Evolutionary conservation across 805 yeast genomes (phyloP), one percentile per base, ranked within the genome.

Genomic region (Debaryomyces maramus): DNA sequence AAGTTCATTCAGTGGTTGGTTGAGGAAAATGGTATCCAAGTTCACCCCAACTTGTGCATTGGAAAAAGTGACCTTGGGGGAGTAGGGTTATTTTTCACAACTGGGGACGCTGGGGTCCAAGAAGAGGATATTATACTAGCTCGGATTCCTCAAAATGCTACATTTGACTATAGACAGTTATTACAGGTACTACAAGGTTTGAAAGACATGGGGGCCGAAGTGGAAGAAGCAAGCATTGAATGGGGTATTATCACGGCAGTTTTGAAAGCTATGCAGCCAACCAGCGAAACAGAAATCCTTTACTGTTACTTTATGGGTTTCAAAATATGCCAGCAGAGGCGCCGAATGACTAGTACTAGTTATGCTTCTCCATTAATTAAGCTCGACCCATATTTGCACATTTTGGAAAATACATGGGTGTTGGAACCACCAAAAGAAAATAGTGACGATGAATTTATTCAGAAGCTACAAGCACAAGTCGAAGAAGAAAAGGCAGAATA

Each of bases 61-160:
- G 52, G 44, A 15, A 10, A 36, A 13, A 57, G 65, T 36, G 15
- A 38, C 1, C 41, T 61, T 10, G 69, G 70, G n/a, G 71, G 71
- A 9, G 45, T 46, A 6, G 71, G 71, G 5, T 32, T 65, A 7
- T 53, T 57, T 29, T 47, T 51, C 34, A 46, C 50, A 24, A 20
- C 14, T 5, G 24, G 9, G 4, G 39, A 27, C 2, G 19, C 6
- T 11, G 13, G 9, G 17, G 13, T 11, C 3, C 14, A 4, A 8
- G 40, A 41, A 11, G 55, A 50, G 19, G 20, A 46, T 7, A 46
- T 51, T 14, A 36, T 56, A 11, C 45, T 54, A n/a, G 28, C 24
- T 4, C 33, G 61, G 26, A 49, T 60, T 6, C 63, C 63, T 5
- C 18, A 30, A 3, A 14, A 10, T 1, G 17, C 44, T 4, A 44